Base-by-base conservation (phyloP, 176 grass and related monocot genomes). In the Microstegium vimineum region DNA sequence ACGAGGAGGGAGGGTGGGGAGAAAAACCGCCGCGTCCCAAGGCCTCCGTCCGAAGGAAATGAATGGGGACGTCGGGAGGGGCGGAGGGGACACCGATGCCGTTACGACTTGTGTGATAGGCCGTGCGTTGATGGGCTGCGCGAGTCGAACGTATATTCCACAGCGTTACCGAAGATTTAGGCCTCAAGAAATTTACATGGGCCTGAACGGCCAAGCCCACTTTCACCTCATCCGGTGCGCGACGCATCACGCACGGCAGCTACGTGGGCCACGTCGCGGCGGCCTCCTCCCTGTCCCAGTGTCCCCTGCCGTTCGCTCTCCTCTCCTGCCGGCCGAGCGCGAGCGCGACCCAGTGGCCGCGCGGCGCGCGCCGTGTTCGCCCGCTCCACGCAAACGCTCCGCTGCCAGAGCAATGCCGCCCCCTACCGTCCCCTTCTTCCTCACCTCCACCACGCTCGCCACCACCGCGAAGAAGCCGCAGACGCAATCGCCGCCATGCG, bases 391-490 rank as follows among this genome's bases (percentile, higher is more conserved):
- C 27, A 22, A 35, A 17, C 37, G 37, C 32, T 22, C 40, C 33
- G 75, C 45, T 27, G 64, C 35, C 63, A 3, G n/a, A 32, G 59
- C 2, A 71, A 89, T 87, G 90, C 51, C 76, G 69, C 38, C 81
- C 43, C 62, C 69, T 20, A 84, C 75, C 1, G 63, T 84, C 4
- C 75, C 88, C 38, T 82, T 86, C 84, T 78, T 86, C 88, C 79
- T 86, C 74, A 79, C 79, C 47, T 68, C 88, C 46, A 83, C 79
- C 32, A 79, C 88, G 47, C 79, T 86, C 74, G 68, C 84, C 35
- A 33, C 86, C 8, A 35, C 78, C 45, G 13, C 77, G 35, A 86
- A 82, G 18, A 89, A 85, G 16, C 63, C 62, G 51, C 76, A 69
- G 54, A 72, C 26, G 76, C 76, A 67, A 68, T n/a, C 43, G 5